phyloP scores from a whole-genome alignment of 441 rosid genomes.

The Mallotus repandus region DNA sequence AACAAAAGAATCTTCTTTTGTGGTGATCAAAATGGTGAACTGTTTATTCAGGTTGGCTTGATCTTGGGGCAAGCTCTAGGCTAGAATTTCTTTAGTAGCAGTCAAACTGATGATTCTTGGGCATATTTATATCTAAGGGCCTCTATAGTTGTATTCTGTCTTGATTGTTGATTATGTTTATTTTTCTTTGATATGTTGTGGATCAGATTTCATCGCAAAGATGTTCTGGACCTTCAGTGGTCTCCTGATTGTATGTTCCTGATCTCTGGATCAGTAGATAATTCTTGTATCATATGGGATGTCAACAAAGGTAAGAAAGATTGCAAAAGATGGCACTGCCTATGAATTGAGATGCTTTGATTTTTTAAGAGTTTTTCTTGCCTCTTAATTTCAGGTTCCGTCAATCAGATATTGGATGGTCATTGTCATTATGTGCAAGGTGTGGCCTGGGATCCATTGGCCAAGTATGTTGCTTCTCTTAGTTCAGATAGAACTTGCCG shows the following conservation, averaged over 20 bases:
- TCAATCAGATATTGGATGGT: conserved; percentile 78
- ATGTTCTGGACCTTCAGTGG: conserved; percentile 92
- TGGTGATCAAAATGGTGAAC: neutral
- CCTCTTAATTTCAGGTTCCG: conserved; percentile 59
- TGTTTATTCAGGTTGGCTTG: neutral
- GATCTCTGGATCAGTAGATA: conserved; percentile 93
- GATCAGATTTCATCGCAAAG: conserved; percentile 86
- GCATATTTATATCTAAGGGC: neutral
- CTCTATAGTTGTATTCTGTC: neutral
- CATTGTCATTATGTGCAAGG: conserved; percentile 98
- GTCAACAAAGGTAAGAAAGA: conserved; percentile 67
- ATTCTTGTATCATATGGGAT: conserved; percentile 97
- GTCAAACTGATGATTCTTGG: neutral
- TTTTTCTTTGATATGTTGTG: conserved; percentile 2
- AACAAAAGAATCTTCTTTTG: too few relatives aligned
- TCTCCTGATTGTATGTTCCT: conserved; percentile 72
- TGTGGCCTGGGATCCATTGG: conserved; percentile 93
- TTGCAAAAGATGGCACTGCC: neutral
- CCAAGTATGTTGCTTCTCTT: conserved; percentile 74
- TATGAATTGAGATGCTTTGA: conserved; percentile 1
- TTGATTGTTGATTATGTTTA: neutral
- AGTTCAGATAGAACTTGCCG: conserved; percentile 97
- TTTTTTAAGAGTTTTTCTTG: conserved; percentile 13
- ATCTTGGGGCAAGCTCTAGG: neutral
- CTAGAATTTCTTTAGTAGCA: neutral